Conservation (phyloP, 352 stramenopile species). For the Phytophthora hibernalis region DNA sequence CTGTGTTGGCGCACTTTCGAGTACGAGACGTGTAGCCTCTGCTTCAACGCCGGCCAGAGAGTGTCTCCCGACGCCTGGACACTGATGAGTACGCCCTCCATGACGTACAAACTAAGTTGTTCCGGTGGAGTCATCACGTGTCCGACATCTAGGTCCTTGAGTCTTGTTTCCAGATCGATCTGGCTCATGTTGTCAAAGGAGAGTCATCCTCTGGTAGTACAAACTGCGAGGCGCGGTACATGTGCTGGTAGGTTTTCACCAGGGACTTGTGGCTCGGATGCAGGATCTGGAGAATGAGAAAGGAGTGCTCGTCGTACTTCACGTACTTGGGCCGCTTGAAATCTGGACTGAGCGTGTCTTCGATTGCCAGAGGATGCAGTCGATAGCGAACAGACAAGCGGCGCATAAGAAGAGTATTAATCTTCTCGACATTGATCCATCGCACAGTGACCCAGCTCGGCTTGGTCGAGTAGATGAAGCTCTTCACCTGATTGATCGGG, state of each 20-base stretch:
- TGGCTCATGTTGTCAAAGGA: slow-evolving; percentile 66
- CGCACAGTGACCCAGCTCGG: slow-evolving; percentile 68
- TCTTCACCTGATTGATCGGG: slow-evolving; percentile 69
- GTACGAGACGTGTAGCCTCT: slow-evolving; percentile 72
- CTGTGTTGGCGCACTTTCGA: slow-evolving; percentile 82
- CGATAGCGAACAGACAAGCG: slow-evolving; percentile 81
- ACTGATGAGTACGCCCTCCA: slow-evolving; percentile 70
- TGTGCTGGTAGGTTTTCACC: slow-evolving; percentile 69
- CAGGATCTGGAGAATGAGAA: slow-evolving; percentile 70
- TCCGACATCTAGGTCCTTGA: slow-evolving; percentile 56
- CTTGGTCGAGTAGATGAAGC: slow-evolving; percentile 84
- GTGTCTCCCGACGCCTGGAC: slow-evolving; percentile 50
- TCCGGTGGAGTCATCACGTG: slow-evolving; percentile 70
- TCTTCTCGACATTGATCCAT: slow-evolving; percentile 78
- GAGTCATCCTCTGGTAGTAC: slow-evolving; percentile 46
- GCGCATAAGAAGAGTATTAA: slow-evolving; percentile 64
- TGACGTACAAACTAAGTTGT: slow-evolving; percentile 76
- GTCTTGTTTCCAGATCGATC: slow-evolving; percentile 54
- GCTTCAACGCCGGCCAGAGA: slow-evolving; percentile 60
- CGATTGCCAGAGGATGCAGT: slow-evolving; percentile 78
- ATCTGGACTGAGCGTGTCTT: slow-evolving; percentile 75
- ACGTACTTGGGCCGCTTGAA: slow-evolving; percentile 83
- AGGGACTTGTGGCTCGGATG: slow-evolving; percentile 48
- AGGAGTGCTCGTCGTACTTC: slow-evolving; percentile 83
- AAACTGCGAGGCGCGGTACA: slow-evolving; percentile 70